These are phyloP conservation scores for Vitis hybrid DNA, from an alignment of 177 flowering plant genomes.

Conservation along the genomic window DNA sequence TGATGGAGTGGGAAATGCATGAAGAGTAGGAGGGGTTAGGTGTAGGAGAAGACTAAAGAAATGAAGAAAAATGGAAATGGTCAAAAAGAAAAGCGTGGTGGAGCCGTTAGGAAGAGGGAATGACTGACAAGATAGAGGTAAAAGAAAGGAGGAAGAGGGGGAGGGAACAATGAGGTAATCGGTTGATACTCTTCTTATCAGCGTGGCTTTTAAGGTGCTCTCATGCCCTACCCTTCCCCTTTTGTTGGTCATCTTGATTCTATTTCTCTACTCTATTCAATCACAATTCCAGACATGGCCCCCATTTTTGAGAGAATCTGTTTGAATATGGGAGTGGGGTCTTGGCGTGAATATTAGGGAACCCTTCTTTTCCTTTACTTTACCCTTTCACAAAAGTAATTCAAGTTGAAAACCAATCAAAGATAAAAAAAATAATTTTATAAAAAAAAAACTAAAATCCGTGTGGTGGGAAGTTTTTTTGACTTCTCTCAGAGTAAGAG, in stretches of 20 bases:
- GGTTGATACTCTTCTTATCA: constrained; percentile 18
- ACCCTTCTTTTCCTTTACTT: constrained; percentile 11
- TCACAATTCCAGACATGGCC: background rate
- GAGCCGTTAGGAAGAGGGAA: background rate
- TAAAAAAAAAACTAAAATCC: too few species aligned
- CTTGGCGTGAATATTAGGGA: constrained; percentile 19
- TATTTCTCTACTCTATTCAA: background rate
- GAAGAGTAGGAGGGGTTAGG: background rate
- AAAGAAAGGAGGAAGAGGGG: background rate
- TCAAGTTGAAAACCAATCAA: background rate
- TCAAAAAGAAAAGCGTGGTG: constrained; percentile 16
- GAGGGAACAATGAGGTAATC: constrained; percentile 15
- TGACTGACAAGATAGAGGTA: background rate
- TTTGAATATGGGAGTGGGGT: constrained; percentile 20
- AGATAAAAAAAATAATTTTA: too few species aligned
- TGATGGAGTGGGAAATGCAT: background rate
- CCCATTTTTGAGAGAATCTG: constrained; percentile 12
- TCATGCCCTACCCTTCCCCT: constrained; percentile 17
- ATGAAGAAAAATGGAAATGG: constrained; percentile 4
- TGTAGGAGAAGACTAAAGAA: background rate
- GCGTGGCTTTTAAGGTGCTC: constrained; percentile 42
- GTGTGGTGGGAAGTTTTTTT: too few species aligned
- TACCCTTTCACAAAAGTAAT: constrained; percentile 10
- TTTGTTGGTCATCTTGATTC: constrained; percentile 19
- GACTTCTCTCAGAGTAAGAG: too few species aligned